Evolutionary conservation across 805 yeast genomes (phyloP).

Genomic region (Starmera dryadoides): DNA sequence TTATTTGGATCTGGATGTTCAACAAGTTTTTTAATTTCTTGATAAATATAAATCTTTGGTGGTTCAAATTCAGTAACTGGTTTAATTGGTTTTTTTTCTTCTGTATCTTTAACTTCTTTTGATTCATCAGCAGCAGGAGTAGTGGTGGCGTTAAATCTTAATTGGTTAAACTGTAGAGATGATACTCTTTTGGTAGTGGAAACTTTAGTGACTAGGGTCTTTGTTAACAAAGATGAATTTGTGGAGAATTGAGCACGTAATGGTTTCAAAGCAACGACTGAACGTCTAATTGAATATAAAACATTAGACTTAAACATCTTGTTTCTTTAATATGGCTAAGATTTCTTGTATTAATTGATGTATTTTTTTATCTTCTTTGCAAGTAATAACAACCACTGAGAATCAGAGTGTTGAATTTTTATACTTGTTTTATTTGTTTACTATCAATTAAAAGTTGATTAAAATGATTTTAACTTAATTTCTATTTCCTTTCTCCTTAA

Average conservation of each 20-base stretch:
- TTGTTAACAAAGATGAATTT: background rate
- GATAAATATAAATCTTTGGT: constrained; percentile 47
- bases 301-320: background rate
- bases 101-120: constrained; percentile 5
- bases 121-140: constrained; percentile 1
- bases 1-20: constrained; percentile 37
- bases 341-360: background rate
- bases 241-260: background rate
- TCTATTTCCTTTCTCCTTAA: background rate
- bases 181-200: background rate
- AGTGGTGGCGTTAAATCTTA: background rate
- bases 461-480: too few relatives aligned
- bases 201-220: background rate
- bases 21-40: constrained; percentile 40
- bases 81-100: constrained; percentile 6
- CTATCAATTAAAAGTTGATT: too few relatives aligned
- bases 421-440: too few relatives aligned
- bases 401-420: too few relatives aligned
- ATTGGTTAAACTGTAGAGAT: background rate
- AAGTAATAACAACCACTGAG: too few relatives aligned
- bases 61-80: background rate
- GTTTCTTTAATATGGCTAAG: too few relatives aligned
- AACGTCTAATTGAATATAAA: background rate
- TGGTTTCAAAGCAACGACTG: background rate
- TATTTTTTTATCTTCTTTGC: background rate